phyloP scores from a whole-genome alignment of 768 basidiomycete species.

The Pulveroboletus sp. region DNA sequence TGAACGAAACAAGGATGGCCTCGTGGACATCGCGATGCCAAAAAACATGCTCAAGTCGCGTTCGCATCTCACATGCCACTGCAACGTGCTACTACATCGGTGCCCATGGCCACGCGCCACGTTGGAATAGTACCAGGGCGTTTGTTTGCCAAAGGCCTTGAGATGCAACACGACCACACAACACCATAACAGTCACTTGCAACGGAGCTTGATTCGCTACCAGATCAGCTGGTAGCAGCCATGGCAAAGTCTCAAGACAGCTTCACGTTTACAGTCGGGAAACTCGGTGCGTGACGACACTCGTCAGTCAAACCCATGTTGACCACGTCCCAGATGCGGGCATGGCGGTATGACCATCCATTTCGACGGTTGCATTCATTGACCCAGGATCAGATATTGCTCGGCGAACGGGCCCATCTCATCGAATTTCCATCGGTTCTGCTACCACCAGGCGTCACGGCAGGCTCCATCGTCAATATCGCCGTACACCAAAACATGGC shows the following conservation, averaged over 20 bases:
- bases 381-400: slow-evolving; percentile 59
- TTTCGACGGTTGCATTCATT: slow-evolving; percentile 1
- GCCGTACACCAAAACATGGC: slow-evolving; percentile 83
- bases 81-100: neutral
- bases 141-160: slow-evolving; percentile 22
- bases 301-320: slow-evolving; percentile 2
- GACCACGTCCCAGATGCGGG: slow-evolving; percentile 69
- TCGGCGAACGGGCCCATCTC: slow-evolving; percentile 91
- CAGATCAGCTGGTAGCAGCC: neutral
- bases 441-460: slow-evolving; percentile 85
- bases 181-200: slow-evolving; percentile 20
- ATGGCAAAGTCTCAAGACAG: slow-evolving; percentile 52
- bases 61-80: neutral
- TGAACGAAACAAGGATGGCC: slow-evolving; percentile 11
- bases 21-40: slow-evolving; percentile 20
- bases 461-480: slow-evolving; percentile 97
- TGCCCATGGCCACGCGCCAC: too few species aligned
- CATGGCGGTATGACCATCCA: slow-evolving; percentile 68
- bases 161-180: slow-evolving; percentile 26
- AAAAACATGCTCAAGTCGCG: slow-evolving; percentile 16
- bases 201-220: too few species aligned
- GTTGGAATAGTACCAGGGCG: too few species aligned
- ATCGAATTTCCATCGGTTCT: slow-evolving; percentile 98
- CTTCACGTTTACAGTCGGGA: slow-evolving; percentile 92
- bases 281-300: slow-evolving; percentile 69